Conservation (phyloP, 257 asterid genomes). For the Gentiana macrophylla region DNA sequence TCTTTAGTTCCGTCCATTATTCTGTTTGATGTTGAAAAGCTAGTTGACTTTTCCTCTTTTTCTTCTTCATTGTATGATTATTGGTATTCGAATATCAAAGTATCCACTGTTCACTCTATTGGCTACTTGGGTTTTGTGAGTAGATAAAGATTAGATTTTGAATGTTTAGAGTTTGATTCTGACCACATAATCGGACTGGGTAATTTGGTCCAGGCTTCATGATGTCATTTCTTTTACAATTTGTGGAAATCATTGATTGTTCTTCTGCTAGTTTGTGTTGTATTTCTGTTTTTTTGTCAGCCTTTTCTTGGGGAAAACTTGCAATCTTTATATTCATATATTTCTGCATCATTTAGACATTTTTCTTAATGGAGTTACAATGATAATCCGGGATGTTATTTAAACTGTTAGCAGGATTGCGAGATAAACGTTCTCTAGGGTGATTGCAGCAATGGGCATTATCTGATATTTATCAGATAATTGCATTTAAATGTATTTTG, state of each 20-base stretch:
- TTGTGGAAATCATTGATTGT: background rate
- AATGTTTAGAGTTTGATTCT: background rate
- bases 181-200: background rate
- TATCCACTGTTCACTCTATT: background rate
- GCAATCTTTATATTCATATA: background rate
- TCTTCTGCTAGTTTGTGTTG: background rate
- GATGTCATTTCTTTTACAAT: background rate
- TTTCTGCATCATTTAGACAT: background rate
- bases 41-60: background rate
- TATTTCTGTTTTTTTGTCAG: background rate
- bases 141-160: background rate
- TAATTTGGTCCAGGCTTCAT: background rate
- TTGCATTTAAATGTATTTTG: constrained; percentile 24
- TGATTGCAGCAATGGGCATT: background rate
- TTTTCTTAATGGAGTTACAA: background rate
- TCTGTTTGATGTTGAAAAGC: background rate
- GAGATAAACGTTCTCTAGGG: constrained; percentile 1
- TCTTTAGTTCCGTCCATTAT: background rate
- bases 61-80: background rate
- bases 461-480: background rate
- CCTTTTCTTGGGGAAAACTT: background rate
- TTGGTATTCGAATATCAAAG: background rate
- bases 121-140: background rate
- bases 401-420: constrained; percentile 8
- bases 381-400: background rate